Evolutionary conservation across 2,329 filamentous ascomycete species (phyloP), one percentile per base, ranked within the genome.

Genomic region (Decorospora gaudefroyi): DNA sequence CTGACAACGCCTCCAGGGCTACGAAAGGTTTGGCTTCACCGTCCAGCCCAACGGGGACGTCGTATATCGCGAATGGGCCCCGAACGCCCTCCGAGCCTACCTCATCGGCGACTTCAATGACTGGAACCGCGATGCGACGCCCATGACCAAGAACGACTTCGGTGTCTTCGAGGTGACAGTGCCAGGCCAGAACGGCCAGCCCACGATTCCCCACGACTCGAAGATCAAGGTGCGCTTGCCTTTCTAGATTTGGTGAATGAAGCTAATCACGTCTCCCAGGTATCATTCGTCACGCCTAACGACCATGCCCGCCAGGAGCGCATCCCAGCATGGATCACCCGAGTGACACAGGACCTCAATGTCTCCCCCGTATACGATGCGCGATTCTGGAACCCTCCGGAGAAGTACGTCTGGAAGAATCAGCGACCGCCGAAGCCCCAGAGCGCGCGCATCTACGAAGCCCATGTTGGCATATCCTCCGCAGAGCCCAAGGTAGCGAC

Each of bases 381-480:
- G 16, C 83, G 90, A 38, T 96, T 99, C 76, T 99, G 93, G 93
- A 96, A 97, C 67, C 93, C 93, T 22, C 90, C 90, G 3, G 71
- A 95, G 65, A 82, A 76, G 64, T 97, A 97, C 69, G 77, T 81
- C 41, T 95, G 95, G 79, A 91, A 95, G 75, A 82, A 97, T 70
- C 62, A 80, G 32, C 81, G 86, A 36, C 93, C 92, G 5, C 84
- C 85, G 69, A 95, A 92, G 77, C 93, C 93, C 1, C 71, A 78
- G 44, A 96, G 90, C 61, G 83, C 82, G n/a, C 86, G 93, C 36
- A 90, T 99, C 46, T 99, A 99, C 72, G 93, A 99, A 73, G 93
- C 93, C n/a, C 93, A 99, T 65, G 90, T 99, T 28, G 93, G 93
- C 36, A 99, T 99, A 59, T 96, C 92, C 4, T 93, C 90, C 2